A percentile compares a stretch with the other conserved stretches of the same genome.
Conservation (phyloP, 139 green algal genomes). For the Chlamydomonas sp. region DNA sequence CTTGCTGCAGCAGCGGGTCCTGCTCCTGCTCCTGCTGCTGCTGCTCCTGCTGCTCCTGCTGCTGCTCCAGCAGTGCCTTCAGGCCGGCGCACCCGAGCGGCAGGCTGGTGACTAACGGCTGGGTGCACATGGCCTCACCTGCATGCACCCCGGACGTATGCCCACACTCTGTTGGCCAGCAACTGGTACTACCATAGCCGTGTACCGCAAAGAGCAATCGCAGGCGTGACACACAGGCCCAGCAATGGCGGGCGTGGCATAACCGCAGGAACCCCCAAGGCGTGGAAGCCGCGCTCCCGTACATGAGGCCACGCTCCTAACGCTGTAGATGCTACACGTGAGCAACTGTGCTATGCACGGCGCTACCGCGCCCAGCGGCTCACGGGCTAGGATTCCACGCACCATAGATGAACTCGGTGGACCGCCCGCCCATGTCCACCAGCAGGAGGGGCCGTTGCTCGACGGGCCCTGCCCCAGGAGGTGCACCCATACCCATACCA, state of each 20-base stretch:
- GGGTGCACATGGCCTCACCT: neutral
- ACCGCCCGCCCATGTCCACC: conserved; percentile 39
- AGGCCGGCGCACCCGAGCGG: conserved; percentile 9
- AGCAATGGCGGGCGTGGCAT: no score
- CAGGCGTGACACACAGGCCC: no score
- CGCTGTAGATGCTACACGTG: no score
- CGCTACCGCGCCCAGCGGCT: neutral
- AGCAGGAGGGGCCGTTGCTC: neutral
- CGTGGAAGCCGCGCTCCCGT: no score
- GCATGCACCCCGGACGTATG: neutral
- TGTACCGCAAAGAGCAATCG: no score
- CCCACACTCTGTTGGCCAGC: neutral
- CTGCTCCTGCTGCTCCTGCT: neutral
- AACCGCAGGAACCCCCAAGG: no score
- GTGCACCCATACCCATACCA: neutral
- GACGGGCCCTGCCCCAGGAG: neutral
- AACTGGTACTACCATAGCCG: no score
- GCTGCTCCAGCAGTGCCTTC: neutral
- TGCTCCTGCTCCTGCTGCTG: neutral
- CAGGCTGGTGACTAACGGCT: neutral
- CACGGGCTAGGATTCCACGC: neutral
- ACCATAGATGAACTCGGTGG: conserved; percentile 38
- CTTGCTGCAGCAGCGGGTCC: no score
- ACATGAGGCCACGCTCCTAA: no score
- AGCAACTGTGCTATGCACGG: neutral